Evolutionary conservation across 768 basidiomycete species (phyloP).

Genomic region (Mycena chlorophos): DNA sequence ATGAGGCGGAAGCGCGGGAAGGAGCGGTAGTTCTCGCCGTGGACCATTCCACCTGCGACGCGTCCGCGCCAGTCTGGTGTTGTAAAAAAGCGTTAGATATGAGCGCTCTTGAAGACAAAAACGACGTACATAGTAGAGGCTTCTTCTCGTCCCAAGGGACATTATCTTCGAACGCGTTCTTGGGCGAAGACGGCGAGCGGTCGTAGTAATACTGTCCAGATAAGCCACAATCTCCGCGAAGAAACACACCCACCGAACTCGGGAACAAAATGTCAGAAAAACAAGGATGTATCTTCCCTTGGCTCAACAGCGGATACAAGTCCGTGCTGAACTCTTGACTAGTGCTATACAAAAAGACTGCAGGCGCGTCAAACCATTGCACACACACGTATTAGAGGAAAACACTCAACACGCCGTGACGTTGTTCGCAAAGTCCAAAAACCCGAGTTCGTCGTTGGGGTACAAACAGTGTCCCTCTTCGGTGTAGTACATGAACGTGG

Average conservation of each 20-base stretch:
- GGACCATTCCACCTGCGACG: slow-evolving; percentile 10
- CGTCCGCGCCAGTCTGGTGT: slow-evolving; percentile 16
- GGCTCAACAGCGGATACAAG: slow-evolving; percentile 13
- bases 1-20: slow-evolving; percentile 17
- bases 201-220: slow-evolving; percentile 9
- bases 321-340: slow-evolving; percentile 6
- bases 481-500: slow-evolving; percentile 9
- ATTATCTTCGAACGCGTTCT: slow-evolving; percentile 1
- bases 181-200: slow-evolving; percentile 1
- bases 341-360: slow-evolving; percentile 12
- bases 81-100: background rate
- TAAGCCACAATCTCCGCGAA: background rate
- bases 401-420: slow-evolving; percentile 7
- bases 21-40: slow-evolving; percentile 10
- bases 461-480: slow-evolving; percentile 4
- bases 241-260: slow-evolving; percentile 5
- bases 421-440: slow-evolving; percentile 13
- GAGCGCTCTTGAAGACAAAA: background rate
- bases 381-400: no score
- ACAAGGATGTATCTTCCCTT: slow-evolving; percentile 13
- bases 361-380: background rate
- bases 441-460: slow-evolving; percentile 5
- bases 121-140: background rate
- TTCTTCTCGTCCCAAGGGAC: slow-evolving; percentile 12
- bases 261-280: slow-evolving; percentile 18